Evolutionary conservation across 257 asterid species (phyloP).

Genomic region (Rauvolfia tetraphylla): DNA sequence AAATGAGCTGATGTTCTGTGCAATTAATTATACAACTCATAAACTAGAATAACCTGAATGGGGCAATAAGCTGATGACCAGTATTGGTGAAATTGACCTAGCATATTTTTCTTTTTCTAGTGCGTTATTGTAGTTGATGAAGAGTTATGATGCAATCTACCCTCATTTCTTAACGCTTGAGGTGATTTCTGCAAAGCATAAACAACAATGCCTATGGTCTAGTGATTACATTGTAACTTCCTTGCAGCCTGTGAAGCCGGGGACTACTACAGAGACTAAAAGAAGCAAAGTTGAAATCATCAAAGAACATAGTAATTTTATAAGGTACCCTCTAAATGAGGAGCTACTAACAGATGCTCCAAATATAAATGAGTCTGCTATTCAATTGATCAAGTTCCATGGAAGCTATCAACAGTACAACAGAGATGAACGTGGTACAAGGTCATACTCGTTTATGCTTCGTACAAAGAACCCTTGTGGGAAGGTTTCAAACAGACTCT

Average conservation of each 20-base stretch:
- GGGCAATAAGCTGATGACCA: neutral
- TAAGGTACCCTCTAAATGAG: slow-evolving; percentile 90
- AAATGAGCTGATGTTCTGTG: neutral
- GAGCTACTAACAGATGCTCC: slow-evolving; percentile 77
- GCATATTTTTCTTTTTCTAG: neutral
- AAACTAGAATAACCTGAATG: neutral
- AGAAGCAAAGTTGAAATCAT: slow-evolving; percentile 92
- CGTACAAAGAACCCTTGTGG: slow-evolving; percentile 98
- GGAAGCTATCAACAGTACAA: slow-evolving; percentile 95
- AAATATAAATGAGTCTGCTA: slow-evolving; percentile 80
- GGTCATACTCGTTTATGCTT: slow-evolving; percentile 88
- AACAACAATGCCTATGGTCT: neutral
- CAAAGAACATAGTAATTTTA: slow-evolving; percentile 89
- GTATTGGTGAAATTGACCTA: neutral
- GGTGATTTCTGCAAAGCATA: neutral
- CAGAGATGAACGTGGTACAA: slow-evolving; percentile 87
- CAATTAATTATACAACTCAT: neutral
- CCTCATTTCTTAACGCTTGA: neutral
- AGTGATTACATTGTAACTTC: neutral
- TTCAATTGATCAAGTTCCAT: slow-evolving; percentile 92
- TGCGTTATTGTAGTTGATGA: neutral
- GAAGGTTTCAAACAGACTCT: slow-evolving; percentile 82
- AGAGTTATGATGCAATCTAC: neutral
- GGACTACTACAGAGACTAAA: slow-evolving; percentile 54
- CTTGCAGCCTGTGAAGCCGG: slow-evolving; percentile 76